phyloP scores from a whole-genome alignment of 2,329 filamentous ascomycete species.

The Pseudogymnoascus sp. region DNA sequence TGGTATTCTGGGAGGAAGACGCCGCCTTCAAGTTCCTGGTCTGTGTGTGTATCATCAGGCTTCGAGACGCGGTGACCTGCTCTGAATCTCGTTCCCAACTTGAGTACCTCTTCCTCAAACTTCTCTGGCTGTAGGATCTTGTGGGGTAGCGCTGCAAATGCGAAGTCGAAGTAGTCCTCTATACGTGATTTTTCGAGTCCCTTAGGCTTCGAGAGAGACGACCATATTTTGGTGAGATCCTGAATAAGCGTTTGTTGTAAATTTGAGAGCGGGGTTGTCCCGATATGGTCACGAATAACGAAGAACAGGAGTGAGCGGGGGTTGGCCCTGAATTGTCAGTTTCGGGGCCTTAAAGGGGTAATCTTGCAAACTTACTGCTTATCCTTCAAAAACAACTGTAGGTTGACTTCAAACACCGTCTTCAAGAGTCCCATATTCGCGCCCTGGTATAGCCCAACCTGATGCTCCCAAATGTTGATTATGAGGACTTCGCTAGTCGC shows the following conservation, averaged over 20 bases:
- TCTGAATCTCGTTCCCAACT: constrained; percentile 73
- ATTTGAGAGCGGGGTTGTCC: constrained; percentile 82
- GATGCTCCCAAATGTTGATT: constrained; percentile 99
- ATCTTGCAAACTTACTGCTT: constrained; percentile 58
- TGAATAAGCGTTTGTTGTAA: constrained; percentile 84
- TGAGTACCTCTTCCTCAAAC: constrained; percentile 74
- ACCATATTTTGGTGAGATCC: constrained; percentile 88
- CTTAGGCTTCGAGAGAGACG: constrained; percentile 81
- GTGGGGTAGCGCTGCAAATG: constrained; percentile 90
- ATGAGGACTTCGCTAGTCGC: constrained; percentile 97
- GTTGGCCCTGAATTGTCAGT: constrained; percentile 54
- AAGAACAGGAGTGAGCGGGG: constrained; percentile 94
- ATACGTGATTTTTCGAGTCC: constrained; percentile 85
- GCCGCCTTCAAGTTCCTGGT: constrained; percentile 69
- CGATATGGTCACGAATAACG: constrained; percentile 95
- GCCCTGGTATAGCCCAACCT: constrained; percentile 95
- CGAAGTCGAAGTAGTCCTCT: constrained; percentile 98
- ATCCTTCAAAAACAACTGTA: constrained; percentile 95
- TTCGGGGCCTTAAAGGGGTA: constrained; percentile 16
- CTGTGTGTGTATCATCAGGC: constrained; percentile 51
- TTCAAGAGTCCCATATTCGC: constrained; percentile 98
- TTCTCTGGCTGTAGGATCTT: constrained; percentile 94
- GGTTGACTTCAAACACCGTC: constrained; percentile 97
- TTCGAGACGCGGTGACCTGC: constrained; percentile 70
- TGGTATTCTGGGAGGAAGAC: constrained; percentile 94